Conservation (phyloP, 169 alveolate genomes). For the Amoebophrya sp. region DNA sequence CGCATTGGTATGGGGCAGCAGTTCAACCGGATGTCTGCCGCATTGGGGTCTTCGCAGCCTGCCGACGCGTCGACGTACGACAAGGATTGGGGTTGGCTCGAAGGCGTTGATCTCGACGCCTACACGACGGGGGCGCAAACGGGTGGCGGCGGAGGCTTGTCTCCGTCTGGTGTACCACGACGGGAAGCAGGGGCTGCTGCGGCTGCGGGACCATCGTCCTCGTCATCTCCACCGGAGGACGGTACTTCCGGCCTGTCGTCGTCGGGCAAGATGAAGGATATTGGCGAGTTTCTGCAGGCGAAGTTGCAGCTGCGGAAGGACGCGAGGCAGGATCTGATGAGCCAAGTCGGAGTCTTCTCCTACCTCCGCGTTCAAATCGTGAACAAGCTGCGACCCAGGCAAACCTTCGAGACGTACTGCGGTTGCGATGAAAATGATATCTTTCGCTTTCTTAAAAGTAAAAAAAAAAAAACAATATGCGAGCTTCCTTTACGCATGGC, state of each 20-base stretch:
- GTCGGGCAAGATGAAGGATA: background rate
- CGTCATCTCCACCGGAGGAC: no score
- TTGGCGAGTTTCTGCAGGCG: background rate
- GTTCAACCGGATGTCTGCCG: no score
- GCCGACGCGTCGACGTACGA: no score
- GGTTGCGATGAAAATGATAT: background rate
- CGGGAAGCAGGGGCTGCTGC: background rate
- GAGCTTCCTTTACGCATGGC: background rate
- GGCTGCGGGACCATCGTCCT: no score
- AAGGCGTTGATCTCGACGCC: background rate
- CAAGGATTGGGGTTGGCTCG: no score
- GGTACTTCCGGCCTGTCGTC: background rate
- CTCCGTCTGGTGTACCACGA: background rate
- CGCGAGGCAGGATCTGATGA: background rate
- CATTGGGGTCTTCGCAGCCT: no score
- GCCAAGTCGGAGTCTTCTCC: background rate
- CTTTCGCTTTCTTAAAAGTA: background rate
- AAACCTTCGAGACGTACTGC: background rate
- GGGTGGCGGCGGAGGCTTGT: background rate
- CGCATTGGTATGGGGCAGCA: no score
- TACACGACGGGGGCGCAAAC: background rate
- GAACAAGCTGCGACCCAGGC: background rate
- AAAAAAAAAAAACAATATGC: no score
- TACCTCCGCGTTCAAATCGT: background rate
- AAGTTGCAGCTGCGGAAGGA: background rate